Percentiles rank a stretch among this genome's conserved stretches.
These are phyloP conservation scores for Kitagawia praeruptora DNA, from an alignment of 129 eudicot species.

Conservation along the genomic window DNA sequence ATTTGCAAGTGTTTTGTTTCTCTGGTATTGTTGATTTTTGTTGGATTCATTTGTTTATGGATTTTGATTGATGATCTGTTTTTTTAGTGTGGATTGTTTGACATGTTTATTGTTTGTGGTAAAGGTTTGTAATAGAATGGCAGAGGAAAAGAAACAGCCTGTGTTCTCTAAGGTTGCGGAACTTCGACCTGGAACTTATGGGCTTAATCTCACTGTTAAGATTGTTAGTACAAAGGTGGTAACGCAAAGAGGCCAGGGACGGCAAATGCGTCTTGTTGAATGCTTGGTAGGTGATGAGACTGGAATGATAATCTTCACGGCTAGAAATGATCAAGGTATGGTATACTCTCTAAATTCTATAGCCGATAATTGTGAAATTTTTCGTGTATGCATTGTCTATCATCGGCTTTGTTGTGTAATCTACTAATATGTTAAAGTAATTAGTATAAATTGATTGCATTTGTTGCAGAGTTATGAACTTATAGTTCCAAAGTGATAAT, in stretches of 20 bases:
- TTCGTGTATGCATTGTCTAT: not conserved
- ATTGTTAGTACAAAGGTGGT: conserved; percentile 56
- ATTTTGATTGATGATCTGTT: not conserved
- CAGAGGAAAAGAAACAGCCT: conserved; percentile 54
- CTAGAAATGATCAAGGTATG: conserved; percentile 73
- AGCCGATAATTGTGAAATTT: not conserved
- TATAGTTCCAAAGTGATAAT: not conserved
- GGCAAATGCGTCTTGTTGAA: conserved; percentile 67
- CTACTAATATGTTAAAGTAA: not conserved
- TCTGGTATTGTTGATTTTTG: too few species aligned
- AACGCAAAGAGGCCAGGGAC: conserved; percentile 48
- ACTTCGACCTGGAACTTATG: conserved; percentile 53
- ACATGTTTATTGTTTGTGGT: not conserved
- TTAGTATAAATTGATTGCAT: not conserved
- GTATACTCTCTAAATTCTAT: not conserved
- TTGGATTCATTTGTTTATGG: not conserved
- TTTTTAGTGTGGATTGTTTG: not conserved
- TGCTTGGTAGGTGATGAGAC: conserved; percentile 75
- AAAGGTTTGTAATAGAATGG: conserved; percentile 31
- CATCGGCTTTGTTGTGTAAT: not conserved
- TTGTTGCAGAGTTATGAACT: not conserved
- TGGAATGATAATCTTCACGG: conserved; percentile 69
- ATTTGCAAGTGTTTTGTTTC: too few species aligned
- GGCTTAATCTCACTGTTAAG: conserved; percentile 60
- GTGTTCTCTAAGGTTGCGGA: conserved; percentile 45